Conservation (phyloP, 768 basidiomycete genomes). For the Arthromyces matolae region DNA sequence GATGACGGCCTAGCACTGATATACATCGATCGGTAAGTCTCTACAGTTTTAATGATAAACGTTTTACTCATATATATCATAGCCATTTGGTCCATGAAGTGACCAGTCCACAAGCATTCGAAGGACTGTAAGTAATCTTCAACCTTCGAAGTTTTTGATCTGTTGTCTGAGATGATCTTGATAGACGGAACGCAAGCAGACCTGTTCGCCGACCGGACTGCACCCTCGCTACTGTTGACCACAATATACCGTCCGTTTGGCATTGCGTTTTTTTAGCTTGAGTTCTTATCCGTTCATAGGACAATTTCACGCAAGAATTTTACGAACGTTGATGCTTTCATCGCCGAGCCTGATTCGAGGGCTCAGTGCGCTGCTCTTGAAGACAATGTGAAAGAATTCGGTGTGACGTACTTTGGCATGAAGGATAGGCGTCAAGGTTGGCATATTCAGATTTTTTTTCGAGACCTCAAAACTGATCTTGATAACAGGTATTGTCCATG, state of each 20-base stretch:
- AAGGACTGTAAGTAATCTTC: conserved; percentile 64
- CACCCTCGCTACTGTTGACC: conserved; percentile 86
- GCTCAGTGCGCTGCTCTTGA: conserved; percentile 82
- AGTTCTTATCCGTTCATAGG: conserved; percentile 31
- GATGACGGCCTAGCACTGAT: conserved; percentile 77
- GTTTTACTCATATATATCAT: conserved; percentile 1
- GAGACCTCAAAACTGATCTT: conserved; percentile 6
- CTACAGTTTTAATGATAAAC: not conserved
- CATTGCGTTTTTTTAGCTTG: not conserved
- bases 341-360: conserved; percentile 80
- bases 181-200: conserved; percentile 68
- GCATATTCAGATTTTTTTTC: conserved; percentile 6
- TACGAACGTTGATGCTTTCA: conserved; percentile 66
- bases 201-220: conserved; percentile 83
- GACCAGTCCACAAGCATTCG: conserved; percentile 91
- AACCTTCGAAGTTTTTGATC: not conserved
- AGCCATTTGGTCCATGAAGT: conserved; percentile 83
- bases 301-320: conserved; percentile 75
- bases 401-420: conserved; percentile 89
- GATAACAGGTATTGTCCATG: conserved; percentile 69
- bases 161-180: conserved; percentile 13
- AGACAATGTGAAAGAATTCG: conserved; percentile 89
- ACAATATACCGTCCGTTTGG: conserved; percentile 74
- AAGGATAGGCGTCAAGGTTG: conserved; percentile 83
- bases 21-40: conserved; percentile 72